Evolutionary conservation across 345 rosid genomes (phyloP).

Genomic region (Corchorus olitorius): DNA sequence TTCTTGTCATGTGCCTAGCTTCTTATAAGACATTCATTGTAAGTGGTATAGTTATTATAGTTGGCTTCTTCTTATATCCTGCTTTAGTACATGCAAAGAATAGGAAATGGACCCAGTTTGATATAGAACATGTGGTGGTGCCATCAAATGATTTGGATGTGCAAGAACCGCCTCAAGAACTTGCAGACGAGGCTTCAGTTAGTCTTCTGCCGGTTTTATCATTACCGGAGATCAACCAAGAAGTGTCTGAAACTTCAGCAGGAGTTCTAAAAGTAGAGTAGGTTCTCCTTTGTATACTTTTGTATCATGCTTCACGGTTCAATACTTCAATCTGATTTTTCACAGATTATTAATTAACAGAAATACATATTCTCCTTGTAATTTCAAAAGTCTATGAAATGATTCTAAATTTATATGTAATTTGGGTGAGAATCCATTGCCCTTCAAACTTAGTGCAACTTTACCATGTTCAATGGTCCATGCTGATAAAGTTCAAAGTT

Average conservation of each 20-base stretch:
- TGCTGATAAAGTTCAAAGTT: no score
- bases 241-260: slow-evolving; percentile 20
- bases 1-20: slow-evolving; percentile 85
- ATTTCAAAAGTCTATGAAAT: background rate
- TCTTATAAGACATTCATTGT: slow-evolving; percentile 60
- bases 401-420: no score
- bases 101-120: slow-evolving; percentile 53
- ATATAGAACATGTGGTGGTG: slow-evolving; percentile 26
- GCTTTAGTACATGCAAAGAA: slow-evolving; percentile 48
- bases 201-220: slow-evolving; percentile 44
- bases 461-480: no score
- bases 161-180: slow-evolving; percentile 34
- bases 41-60: slow-evolving; percentile 52
- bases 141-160: slow-evolving; percentile 21
- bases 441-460: no score
- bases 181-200: slow-evolving; percentile 50
- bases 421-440: no score
- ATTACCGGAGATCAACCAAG: slow-evolving; percentile 12
- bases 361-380: background rate
- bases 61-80: slow-evolving; percentile 68
- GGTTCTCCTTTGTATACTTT: slow-evolving; percentile 3
- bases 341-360: background rate
- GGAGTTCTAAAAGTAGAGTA: slow-evolving; percentile 37
- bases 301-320: background rate
- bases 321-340: background rate